Evolutionary conservation across 305 asterid genomes (phyloP), one percentile per base, ranked within the genome.

Genomic region (Fraxinus platypoda): DNA sequence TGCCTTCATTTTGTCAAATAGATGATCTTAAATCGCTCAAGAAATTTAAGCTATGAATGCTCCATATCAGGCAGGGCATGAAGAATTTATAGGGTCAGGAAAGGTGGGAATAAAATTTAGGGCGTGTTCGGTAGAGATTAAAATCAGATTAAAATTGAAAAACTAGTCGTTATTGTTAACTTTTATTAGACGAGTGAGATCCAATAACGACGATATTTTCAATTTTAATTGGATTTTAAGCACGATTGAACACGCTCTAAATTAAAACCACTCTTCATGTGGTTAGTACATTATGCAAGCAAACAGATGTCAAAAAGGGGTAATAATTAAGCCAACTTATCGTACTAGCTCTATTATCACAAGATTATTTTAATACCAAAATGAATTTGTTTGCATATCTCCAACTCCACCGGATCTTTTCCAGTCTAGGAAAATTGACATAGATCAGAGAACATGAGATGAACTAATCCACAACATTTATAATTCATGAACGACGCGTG

Each of bases 1-100:
- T 2, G 84, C 80, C 87, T 78, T 86, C 82, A 74, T 71, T 80
- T 21, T 77, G 17, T 34, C 19, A 74, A 57, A 74, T 4, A 23
- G 12, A 52, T 6, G 33, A 46, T 80, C 28, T 38, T 43, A 17
- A 80, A 26, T 41, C 4, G 33, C 2, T 64, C 4, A 11, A 19
- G 33, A 52, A 25, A 62, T 23, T 46, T 49, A 15, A 15, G 81
- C 46, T 82, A 72, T 30, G 34, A 68, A 74, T 66, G 78, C 7
- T 17, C 59, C 12, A 71, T 76, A 23, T 73, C 11, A 66, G 6
- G 66, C 31, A 15, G 26, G 41, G 57, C 25, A 26, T 81, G 77
- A n/a, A 12, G 9, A n/a, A 34, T 77, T 77, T 82, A 82, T 82
- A 82, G 17, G 74, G 64, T 23, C 30, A 1, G 33, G 33, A 30